Conservation (phyloP, 441 rosid species). For the Melianthus villosus region DNA sequence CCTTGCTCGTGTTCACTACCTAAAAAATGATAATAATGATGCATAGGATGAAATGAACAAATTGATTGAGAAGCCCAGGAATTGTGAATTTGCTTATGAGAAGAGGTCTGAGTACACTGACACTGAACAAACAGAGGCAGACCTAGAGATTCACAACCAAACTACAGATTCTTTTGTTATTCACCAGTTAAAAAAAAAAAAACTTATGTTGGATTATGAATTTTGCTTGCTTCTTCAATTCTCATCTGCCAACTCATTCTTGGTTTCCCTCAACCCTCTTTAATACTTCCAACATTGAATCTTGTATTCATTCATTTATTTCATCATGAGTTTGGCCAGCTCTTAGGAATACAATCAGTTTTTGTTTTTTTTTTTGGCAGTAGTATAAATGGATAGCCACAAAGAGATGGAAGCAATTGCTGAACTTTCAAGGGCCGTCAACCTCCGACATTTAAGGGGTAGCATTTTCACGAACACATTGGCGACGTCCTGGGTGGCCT, state of each 20-base stretch:
- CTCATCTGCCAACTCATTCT: no score
- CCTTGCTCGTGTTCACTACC: constrained; percentile 79
- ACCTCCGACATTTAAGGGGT: constrained; percentile 85
- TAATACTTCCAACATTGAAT: no score
- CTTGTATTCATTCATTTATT: no score
- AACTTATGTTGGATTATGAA: no score
- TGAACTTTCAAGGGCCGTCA: constrained; percentile 77
- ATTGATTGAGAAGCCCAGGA: constrained; percentile 72
- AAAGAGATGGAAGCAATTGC: constrained; percentile 81
- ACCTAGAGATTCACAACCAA: constrained; percentile 78
- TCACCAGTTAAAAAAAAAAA: no score
- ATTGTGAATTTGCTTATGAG: constrained; percentile 86
- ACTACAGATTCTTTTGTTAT: constrained; percentile 83
- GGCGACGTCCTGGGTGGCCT: constrained; percentile 58
- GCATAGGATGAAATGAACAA: constrained; percentile 85
- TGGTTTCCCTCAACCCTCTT: no score
- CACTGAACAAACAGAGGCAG: constrained; percentile 67
- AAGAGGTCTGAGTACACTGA: constrained; percentile 93
- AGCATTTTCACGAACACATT: constrained; percentile 74
- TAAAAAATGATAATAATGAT: constrained; percentile 51
- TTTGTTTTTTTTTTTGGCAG: not conserved
- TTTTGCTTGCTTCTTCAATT: no score
- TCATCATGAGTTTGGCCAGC: no score
- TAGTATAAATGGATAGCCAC: constrained; percentile 85
- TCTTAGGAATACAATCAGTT: no score